phyloP scores from a whole-genome alignment of 257 asterid species.

The Schizonepeta tenuifolia region DNA sequence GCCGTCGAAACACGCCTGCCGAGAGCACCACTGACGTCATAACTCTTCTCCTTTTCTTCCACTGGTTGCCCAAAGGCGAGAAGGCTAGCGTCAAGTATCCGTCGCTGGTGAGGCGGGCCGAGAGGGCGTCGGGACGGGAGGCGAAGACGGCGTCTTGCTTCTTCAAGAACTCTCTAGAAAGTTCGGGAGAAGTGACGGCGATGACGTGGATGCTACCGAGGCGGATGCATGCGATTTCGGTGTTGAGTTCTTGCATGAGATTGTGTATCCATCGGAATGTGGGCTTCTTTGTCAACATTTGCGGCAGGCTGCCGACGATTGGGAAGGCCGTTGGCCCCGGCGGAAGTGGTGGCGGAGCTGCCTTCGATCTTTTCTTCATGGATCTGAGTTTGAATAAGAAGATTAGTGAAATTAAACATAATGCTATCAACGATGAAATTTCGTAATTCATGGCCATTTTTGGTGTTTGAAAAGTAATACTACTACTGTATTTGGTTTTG shows the following conservation, averaged over 20 bases:
- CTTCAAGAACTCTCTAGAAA: slow-evolving; percentile 38
- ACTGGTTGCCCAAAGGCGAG: slow-evolving; percentile 25
- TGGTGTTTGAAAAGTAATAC: not conserved
- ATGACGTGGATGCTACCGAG: slow-evolving; percentile 29
- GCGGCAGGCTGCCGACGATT: slow-evolving; percentile 25
- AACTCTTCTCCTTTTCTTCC: slow-evolving; percentile 41
- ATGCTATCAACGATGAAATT: too few relatives aligned
- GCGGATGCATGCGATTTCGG: slow-evolving; percentile 38
- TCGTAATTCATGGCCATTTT: too few relatives aligned
- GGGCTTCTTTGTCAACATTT: slow-evolving; percentile 31
- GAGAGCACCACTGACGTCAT: slow-evolving; percentile 36
- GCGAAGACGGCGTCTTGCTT: slow-evolving; percentile 30
- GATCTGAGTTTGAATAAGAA: not conserved
- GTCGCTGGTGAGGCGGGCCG: slow-evolving; percentile 10
- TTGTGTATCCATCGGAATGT: slow-evolving; percentile 31
- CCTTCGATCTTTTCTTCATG: not conserved
- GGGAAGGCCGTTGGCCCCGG: slow-evolving; percentile 24
- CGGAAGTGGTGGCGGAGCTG: slow-evolving; percentile 13
- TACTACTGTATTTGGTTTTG: too few relatives aligned
- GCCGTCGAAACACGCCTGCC: not conserved
- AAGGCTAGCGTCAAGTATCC: slow-evolving; percentile 18
- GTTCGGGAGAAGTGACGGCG: slow-evolving; percentile 40
- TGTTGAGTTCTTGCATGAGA: slow-evolving; percentile 28
- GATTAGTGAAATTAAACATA: too few relatives aligned
- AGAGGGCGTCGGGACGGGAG: slow-evolving; percentile 31